Evolutionary conservation across 2,329 filamentous ascomycete genomes (phyloP), one percentile per base, ranked within the genome.

Genomic region (Epichloe baconii): DNA sequence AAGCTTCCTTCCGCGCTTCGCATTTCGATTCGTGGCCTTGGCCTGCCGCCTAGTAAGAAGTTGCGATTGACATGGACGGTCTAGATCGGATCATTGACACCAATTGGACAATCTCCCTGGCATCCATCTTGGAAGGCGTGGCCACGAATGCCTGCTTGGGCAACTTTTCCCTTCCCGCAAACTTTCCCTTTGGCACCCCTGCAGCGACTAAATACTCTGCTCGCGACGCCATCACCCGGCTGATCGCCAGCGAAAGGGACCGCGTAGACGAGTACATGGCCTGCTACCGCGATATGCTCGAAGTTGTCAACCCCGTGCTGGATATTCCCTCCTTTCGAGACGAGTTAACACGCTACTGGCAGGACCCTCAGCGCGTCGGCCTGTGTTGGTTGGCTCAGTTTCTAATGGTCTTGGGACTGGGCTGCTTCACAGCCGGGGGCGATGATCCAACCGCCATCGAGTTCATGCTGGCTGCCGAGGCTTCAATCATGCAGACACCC

Each of bases 181-280:
- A 67, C 54, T 68, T 67, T 44, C 66, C 66, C n/a, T 68, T 68
- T 54, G 65, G 66, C 6, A 67, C 64, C 0, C 64, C 64, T 5
- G 64, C 61, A 1, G 63, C 66, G 0, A 57, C 56, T 11, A 66
- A 66, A 50, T 67, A 66, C 54, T 61, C 56, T 48, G 48, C 64
- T 0, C 59, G 63, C 12, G 64, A 67, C 41, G 57, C 58, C 5
- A 61, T 67, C 3, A 60, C 57, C n/a, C 56, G 59, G 23, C 56
- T 68, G 14, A 52, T 67, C 11, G 58, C 62, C 2, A 55, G 52
- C 7, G 64, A 67, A 53, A 56, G 55, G 48, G 46, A 55, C 21
- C 60, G 58, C 42, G 58, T 56, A 37, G 53, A 58, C 7, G 50
- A 46, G 15, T 67, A 66, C 45, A 56, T 67, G 4, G 52, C 59